phyloP scores from a whole-genome alignment of 2,329 filamentous ascomycete species.

The Plenodomus lindquistii region DNA sequence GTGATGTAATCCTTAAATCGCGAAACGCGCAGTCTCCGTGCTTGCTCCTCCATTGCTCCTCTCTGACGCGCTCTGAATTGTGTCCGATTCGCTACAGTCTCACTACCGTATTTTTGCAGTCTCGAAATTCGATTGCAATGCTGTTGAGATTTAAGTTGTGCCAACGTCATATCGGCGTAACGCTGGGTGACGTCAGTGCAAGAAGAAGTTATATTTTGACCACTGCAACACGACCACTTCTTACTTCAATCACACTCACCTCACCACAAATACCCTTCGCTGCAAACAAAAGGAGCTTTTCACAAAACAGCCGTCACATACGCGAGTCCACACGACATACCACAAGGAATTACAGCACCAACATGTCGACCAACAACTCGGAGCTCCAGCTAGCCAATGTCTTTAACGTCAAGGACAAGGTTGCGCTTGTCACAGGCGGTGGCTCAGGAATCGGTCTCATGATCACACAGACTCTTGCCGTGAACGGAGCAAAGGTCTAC shows the following conservation, averaged over 20 bases:
- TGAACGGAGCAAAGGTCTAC: constrained; percentile 54
- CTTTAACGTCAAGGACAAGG: constrained; percentile 46
- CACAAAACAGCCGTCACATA: neutral
- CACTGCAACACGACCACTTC: neutral
- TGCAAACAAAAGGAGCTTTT: neutral
- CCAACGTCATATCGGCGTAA: too few species aligned
- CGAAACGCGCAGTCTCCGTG: too few species aligned
- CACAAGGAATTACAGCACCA: constrained; percentile 16
- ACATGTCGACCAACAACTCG: constrained; percentile 40
- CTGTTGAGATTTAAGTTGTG: too few species aligned
- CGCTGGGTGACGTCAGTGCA: neutral
- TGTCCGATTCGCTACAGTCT: too few species aligned
- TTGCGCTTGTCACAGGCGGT: constrained; percentile 50
- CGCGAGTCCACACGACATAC: constrained; percentile 13
- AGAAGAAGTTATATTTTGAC: neutral
- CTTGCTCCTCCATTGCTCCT: too few species aligned
- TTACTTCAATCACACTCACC: neutral
- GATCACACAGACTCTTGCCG: constrained; percentile 51
- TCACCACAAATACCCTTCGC: neutral
- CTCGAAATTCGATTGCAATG: too few species aligned
- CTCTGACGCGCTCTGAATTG: too few species aligned
- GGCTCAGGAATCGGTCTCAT: constrained; percentile 50
- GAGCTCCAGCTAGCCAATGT: constrained; percentile 38
- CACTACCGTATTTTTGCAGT: too few species aligned
- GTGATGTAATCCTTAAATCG: too few species aligned